Evolutionary conservation across 2,329 filamentous ascomycete species (phyloP).

Genomic region (Plectosphaerella cucumerina): DNA sequence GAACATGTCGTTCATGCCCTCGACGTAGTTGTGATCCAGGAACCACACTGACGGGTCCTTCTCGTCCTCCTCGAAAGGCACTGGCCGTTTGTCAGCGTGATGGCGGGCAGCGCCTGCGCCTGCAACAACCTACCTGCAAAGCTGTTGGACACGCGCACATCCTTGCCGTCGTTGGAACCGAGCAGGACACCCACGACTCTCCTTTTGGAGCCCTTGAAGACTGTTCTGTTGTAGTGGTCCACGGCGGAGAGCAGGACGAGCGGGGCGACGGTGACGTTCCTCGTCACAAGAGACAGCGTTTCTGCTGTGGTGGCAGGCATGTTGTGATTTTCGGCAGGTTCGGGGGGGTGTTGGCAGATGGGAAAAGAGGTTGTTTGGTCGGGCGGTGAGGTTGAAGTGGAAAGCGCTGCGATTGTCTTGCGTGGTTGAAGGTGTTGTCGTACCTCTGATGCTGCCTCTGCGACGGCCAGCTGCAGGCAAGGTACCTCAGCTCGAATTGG

Average conservation of each 20-base stretch:
- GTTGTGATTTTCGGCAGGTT: constrained; percentile 22
- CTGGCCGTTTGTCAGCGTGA: constrained; percentile 39
- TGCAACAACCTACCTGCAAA: constrained; percentile 69
- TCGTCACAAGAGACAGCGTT: constrained; percentile 88
- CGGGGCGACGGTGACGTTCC: constrained; percentile 94
- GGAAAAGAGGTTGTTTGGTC: constrained; percentile 6
- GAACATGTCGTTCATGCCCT: constrained; percentile 99
- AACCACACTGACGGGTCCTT: constrained; percentile 99
- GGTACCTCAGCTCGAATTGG: constrained; percentile 9
- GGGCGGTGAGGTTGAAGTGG: constrained; percentile 3
- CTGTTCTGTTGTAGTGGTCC: constrained; percentile 95
- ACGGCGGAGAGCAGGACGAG: constrained; percentile 96
- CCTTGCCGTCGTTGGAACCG: constrained; percentile 93
- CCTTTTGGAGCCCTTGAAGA: constrained; percentile 77
- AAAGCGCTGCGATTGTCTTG: constrained; percentile 3
- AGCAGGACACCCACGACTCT: constrained; percentile 92
- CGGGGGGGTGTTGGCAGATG: constrained; percentile 10
- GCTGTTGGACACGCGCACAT: constrained; percentile 96
- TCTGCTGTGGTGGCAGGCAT: constrained; percentile 98
- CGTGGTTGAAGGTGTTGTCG: constrained; percentile 11
- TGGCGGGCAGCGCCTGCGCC: constrained; percentile 7
- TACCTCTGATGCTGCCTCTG: constrained; percentile 21
- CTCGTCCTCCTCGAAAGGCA: constrained; percentile 98
- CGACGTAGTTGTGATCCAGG: constrained; percentile 98
- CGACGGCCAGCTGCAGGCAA: constrained; percentile 6